Percentiles rank a stretch among this genome's conserved stretches.
phyloP scores from a whole-genome alignment of 2,329 filamentous ascomycete genomes.

The Mariannaea sp. region DNA sequence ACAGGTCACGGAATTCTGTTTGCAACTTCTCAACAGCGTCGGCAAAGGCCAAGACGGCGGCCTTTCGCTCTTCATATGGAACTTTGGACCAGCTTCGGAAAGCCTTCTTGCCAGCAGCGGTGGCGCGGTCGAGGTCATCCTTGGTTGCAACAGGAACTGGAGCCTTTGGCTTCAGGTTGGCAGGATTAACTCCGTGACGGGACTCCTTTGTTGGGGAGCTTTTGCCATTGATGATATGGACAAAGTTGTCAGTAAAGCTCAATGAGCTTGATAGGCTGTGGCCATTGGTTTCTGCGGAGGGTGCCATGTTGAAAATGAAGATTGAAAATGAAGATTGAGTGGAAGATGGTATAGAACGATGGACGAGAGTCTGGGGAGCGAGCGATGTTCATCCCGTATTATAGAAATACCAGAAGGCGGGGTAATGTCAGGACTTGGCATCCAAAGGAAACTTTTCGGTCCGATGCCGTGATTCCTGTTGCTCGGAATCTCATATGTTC shows the following conservation, averaged over 20 bases:
- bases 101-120: conserved; percentile 30
- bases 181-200: conserved; percentile 38
- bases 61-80: conserved; percentile 30
- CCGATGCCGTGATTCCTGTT: too few relatives aligned
- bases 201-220: conserved; percentile 21
- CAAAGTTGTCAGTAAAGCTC: conserved; percentile 7
- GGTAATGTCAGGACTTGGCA: too few relatives aligned
- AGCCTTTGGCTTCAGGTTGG: conserved; percentile 39
- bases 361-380: too few relatives aligned
- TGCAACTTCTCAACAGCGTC: conserved; percentile 32
- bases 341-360: too few relatives aligned
- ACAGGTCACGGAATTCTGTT: conserved; percentile 31
- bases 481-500: too few relatives aligned
- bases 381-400: too few relatives aligned
- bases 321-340: too few relatives aligned
- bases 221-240: conserved; percentile 35
- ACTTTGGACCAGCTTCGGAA: conserved; percentile 38
- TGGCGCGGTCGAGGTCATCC: conserved; percentile 34
- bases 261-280: background rate
- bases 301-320: background rate
- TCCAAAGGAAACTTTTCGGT: too few relatives aligned
- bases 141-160: conserved; percentile 34
- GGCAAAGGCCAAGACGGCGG: conserved; percentile 32
- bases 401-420: too few relatives aligned
- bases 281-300: background rate